Base-by-base conservation (phyloP, 768 basidiomycete genomes). In the Russula earlei region DNA sequence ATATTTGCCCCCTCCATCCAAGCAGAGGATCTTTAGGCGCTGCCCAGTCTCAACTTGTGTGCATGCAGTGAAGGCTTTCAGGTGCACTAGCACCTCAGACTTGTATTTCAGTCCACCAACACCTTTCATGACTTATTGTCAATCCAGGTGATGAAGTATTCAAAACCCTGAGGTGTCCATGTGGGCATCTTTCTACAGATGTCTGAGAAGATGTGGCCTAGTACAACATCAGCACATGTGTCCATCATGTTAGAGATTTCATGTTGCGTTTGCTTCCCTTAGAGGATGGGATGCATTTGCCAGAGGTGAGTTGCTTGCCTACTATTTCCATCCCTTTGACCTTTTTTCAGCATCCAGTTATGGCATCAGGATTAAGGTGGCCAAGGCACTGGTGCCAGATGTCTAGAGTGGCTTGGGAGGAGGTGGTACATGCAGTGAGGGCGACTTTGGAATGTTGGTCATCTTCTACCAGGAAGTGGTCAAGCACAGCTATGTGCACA, bases 1-100 rank as follows among this genome's bases (percentile, higher is more conserved):
- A 34, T 63, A 70, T 58, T 71, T 64, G 0, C 64, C 61, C 6
- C 69, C 65, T 31, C 61, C 60, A 52, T 71, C 63, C 4, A 41
- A 54, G 10, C 56, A 55, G 3, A 70, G 54, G 22, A 36, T 27
- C 36, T 70, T 66, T 14, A 67, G 29, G 0, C 25, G 3, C 12
- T 54, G 17, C 1, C 66, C 62, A 0, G 60, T 62, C 17, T 64
- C 38, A 1, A 51, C 41, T 44, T 67, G 59, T 0, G 49, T 38
- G 0, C 48, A 29, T 0, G 55, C 44, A 12, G 66, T 20, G 56
- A 63, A 65, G 0, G 40, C 42, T 11, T 62, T 59, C 14, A 64
- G 58, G 15, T 54, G 46, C 0, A 1, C 1, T 2, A 62, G 27
- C 1, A 56, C 58, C 1, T 66, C 54, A 1, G 43, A 56, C 43